Percentiles rank a stretch among this genome's conserved stretches.
These are phyloP conservation scores for Xenoacremonium recifei DNA, from an alignment of 2,329 filamentous ascomycete genomes.

Conservation along the genomic window DNA sequence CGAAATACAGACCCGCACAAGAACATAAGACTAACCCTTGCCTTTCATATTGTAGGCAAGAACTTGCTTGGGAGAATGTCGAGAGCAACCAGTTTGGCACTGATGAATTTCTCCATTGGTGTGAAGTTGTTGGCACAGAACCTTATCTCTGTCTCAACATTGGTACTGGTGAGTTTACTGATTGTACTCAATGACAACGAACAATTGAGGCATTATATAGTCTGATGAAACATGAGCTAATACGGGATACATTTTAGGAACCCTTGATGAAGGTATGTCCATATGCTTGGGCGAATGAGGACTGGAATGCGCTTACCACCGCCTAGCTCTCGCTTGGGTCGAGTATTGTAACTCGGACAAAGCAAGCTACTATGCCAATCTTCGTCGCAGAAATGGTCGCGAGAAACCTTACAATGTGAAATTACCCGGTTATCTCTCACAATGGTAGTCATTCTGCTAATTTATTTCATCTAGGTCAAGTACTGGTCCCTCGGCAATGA, in stretches of 20 bases:
- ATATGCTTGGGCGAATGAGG: background rate
- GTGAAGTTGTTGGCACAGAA: conserved; percentile 68
- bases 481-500: conserved; percentile 87
- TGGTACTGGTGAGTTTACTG: conserved; percentile 63
- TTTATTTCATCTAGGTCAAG: conserved; percentile 48
- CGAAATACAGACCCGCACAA: background rate
- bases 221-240: conserved; percentile 2
- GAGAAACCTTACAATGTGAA: conserved; percentile 69
- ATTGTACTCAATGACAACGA: background rate
- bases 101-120: conserved; percentile 85
- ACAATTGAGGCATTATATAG: background rate
- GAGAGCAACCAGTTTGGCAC: conserved; percentile 82
- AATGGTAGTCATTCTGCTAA: background rate
- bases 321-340: conserved; percentile 66
- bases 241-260: conserved; percentile 31
- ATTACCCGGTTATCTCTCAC: background rate
- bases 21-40: too few relatives aligned
- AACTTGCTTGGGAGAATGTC: conserved; percentile 75
- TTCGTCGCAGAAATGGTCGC: conserved; percentile 72
- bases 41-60: conserved; percentile 41
- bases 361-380: conserved; percentile 79
- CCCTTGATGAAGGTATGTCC: conserved; percentile 33
- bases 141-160: conserved; percentile 81
- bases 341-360: conserved; percentile 83
- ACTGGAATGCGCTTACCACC: conserved; percentile 28